Percentiles rank a stretch among this genome's conserved stretches.
Conservation (phyloP, 352 stramenopile genomes). For the Phytophthora aleatoria region DNA sequence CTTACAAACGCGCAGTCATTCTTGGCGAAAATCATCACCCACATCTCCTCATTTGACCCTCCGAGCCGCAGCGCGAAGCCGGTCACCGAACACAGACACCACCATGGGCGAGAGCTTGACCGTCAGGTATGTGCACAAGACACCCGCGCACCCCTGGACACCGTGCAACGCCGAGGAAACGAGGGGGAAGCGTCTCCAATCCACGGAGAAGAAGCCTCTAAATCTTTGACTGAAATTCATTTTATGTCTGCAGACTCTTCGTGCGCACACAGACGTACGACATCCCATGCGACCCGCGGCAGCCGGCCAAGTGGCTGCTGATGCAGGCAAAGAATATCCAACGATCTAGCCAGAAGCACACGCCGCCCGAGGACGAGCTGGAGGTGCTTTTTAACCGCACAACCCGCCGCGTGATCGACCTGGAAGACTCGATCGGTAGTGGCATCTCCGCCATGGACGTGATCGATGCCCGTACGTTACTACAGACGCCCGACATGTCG, state of each 20-base stretch:
- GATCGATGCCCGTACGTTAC: constrained; percentile 69
- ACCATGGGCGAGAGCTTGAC: constrained; percentile 54
- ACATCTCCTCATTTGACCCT: constrained; percentile 19
- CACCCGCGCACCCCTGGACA: neutral
- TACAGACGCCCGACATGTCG: constrained; percentile 69
- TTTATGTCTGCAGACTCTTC: constrained; percentile 53
- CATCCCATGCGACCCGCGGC: constrained; percentile 76
- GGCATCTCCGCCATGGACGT: constrained; percentile 79
- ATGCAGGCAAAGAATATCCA: constrained; percentile 80
- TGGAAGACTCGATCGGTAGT: constrained; percentile 67
- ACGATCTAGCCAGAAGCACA: constrained; percentile 53
- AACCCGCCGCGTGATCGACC: constrained; percentile 65
- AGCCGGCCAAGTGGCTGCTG: constrained; percentile 78
- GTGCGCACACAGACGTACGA: constrained; percentile 85
- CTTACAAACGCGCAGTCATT: constrained; percentile 30
- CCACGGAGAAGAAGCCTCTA: neutral
- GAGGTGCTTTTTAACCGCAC: constrained; percentile 86
- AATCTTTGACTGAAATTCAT: neutral
- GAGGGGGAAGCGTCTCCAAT: constrained; percentile 4
- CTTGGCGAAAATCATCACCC: constrained; percentile 17
- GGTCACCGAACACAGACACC: neutral
- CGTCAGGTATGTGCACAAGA: constrained; percentile 43
- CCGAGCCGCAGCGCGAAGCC: neutral
- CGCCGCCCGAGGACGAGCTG: constrained; percentile 56
- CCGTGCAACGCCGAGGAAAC: neutral